These are phyloP conservation scores for Agaricus subrufescens DNA, from an alignment of 768 basidiomycete species.

Conservation along the genomic window DNA sequence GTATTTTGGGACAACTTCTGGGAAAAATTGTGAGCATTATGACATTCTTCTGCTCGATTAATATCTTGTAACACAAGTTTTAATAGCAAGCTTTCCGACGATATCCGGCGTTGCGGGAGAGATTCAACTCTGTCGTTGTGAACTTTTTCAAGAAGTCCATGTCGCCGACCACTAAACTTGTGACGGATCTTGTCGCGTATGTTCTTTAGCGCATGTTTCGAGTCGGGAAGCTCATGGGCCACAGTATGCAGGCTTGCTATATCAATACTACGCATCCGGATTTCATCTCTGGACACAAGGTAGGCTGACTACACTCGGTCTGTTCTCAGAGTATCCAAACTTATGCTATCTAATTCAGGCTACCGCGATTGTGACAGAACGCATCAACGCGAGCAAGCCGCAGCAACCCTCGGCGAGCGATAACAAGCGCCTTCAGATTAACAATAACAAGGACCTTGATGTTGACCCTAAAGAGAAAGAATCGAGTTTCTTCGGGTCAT, in stretches of 20 bases:
- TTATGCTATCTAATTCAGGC: conserved; percentile 47
- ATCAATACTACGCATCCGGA: conserved; percentile 99
- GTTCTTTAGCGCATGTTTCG: conserved; percentile 23
- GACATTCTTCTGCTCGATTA: neutral
- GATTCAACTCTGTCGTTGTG: conserved; percentile 94
- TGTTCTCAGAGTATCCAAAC: neutral
- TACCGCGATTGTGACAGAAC: conserved; percentile 81
- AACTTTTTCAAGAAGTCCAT: conserved; percentile 95
- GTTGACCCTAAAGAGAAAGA: conserved; percentile 89
- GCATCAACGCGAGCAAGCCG: conserved; percentile 77
- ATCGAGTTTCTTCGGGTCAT: conserved; percentile 89
- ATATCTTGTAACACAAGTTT: neutral
- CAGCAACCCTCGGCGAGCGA: conserved; percentile 53
- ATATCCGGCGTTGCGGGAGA: conserved; percentile 93
- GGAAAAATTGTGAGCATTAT: conserved; percentile 68
- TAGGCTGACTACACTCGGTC: conserved; percentile 15
- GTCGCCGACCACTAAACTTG: conserved; percentile 93
- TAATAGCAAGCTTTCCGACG: conserved; percentile 90
- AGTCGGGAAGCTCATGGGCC: conserved; percentile 1
- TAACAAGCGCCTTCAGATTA: conserved; percentile 69
- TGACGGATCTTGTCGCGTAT: conserved; percentile 86
- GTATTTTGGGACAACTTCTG: conserved; percentile 91
- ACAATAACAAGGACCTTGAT: conserved; percentile 94
- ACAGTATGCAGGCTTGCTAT: conserved; percentile 96
- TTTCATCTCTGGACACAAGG: conserved; percentile 95